phyloP scores from a whole-genome alignment of 2,329 filamentous ascomycete genomes.

The Coniella vitis region DNA sequence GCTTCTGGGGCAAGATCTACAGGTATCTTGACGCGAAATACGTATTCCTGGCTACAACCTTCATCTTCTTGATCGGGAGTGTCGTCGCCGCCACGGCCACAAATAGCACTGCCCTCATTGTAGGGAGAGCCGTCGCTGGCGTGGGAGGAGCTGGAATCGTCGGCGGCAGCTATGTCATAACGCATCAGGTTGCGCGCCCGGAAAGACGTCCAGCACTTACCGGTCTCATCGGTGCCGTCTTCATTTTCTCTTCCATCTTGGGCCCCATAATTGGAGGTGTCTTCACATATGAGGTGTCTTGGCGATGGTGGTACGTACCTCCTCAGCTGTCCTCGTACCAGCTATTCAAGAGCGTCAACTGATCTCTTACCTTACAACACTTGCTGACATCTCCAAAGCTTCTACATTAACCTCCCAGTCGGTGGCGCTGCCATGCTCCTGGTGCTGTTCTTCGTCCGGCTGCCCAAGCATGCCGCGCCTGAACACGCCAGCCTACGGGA shows the following conservation, averaged over 20 bases:
- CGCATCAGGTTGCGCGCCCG: constrained; percentile 18
- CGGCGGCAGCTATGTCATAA: constrained; percentile 22
- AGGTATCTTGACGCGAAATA: neutral
- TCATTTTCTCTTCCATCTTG: constrained; percentile 20
- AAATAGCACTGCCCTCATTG: constrained; percentile 39
- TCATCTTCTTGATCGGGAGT: neutral
- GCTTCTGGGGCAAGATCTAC: neutral
- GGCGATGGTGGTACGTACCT: constrained; percentile 26
- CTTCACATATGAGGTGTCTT: constrained; percentile 29
- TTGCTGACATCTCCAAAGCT: constrained; percentile 2
- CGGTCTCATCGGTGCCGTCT: constrained; percentile 14
- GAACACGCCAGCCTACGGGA: constrained; percentile 4
- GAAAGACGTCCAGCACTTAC: constrained; percentile 16
- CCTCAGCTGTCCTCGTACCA: too few relatives aligned
- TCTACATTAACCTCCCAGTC: constrained; percentile 26
- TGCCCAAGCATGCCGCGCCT: constrained; percentile 19
- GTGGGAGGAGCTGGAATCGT: constrained; percentile 40
- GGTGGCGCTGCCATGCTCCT: constrained; percentile 20
- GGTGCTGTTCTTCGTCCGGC: constrained; percentile 28
- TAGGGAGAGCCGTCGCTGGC: constrained; percentile 38
- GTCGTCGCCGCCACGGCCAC: constrained; percentile 31
- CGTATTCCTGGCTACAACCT: neutral
- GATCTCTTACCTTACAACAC: too few relatives aligned
- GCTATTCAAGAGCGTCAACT: too few relatives aligned
- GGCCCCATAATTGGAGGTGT: constrained; percentile 31